Conservation (phyloP, 2,329 filamentous ascomycete genomes). For the Colletotrichum aenigma region DNA sequence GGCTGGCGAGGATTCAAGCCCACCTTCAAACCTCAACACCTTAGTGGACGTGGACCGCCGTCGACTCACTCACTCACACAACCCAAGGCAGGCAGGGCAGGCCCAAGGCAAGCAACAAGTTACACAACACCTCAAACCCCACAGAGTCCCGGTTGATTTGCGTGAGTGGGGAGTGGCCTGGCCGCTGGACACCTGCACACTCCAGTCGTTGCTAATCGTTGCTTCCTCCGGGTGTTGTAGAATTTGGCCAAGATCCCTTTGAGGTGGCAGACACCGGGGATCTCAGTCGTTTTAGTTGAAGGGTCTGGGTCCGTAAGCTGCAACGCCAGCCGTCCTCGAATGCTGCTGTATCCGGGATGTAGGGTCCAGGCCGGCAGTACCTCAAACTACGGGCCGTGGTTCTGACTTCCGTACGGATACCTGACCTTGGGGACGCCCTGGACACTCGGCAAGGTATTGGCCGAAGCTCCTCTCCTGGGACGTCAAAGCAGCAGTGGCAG, state of each 20-base stretch:
- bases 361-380: not conserved
- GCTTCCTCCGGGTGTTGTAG: not conserved
- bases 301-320: not conserved
- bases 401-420: not conserved
- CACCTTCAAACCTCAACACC: not conserved
- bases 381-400: not conserved
- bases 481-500: conserved; percentile 1
- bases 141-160: not conserved
- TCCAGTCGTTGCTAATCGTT: not conserved
- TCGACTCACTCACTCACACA: not conserved
- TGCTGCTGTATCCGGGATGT: not conserved
- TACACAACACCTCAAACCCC: not conserved
- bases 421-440: not conserved
- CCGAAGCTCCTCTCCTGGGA: not conserved
- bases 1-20: not conserved
- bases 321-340: not conserved
- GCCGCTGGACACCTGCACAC: not conserved
- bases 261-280: not conserved
- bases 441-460: not conserved
- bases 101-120: not conserved
- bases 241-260: not conserved
- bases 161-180: not conserved
- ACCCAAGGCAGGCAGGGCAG: not conserved
- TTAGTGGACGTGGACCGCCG: not conserved
- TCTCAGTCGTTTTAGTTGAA: not conserved